Percentiles rank a stretch among this genome's conserved stretches.
Conservation (phyloP, 352 stramenopile species). For the Phytophthora aleatoria region DNA sequence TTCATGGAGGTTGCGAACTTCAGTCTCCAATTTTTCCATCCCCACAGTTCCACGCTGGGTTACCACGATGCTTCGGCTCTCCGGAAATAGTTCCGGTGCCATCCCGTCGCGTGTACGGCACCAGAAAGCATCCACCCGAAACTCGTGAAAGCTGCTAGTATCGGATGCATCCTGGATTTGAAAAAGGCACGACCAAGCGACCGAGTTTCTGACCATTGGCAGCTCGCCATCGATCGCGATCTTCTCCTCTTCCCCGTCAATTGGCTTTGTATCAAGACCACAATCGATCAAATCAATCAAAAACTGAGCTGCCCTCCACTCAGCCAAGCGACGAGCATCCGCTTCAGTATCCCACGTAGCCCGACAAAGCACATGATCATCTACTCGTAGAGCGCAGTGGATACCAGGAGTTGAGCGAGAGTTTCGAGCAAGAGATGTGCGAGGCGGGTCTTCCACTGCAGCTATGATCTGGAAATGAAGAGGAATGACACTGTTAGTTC, state of each 20-base stretch:
- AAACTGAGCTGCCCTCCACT: conserved; percentile 61
- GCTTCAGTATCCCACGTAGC: conserved; percentile 55
- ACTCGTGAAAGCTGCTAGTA: conserved; percentile 42
- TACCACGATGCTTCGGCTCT: conserved; percentile 32
- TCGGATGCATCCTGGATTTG: conserved; percentile 61
- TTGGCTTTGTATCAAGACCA: conserved; percentile 54
- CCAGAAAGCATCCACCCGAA: conserved; percentile 64
- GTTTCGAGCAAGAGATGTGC: conserved; percentile 18
- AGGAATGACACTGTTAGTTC: conserved; percentile 4
- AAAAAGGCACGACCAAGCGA: conserved; percentile 62
- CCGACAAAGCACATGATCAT: conserved; percentile 50
- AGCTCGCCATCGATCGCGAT: conserved; percentile 38
- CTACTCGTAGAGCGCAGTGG: conserved; percentile 48
- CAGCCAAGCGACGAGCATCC: conserved; percentile 54
- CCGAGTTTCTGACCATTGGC: not conserved
- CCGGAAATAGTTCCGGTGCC: conserved; percentile 29
- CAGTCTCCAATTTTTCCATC: conserved; percentile 53
- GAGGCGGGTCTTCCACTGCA: conserved; percentile 37
- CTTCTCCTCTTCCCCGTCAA: conserved; percentile 41
- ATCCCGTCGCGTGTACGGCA: conserved; percentile 40
- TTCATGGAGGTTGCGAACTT: conserved; percentile 43
- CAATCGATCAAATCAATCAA: conserved; percentile 74
- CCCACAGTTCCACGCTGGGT: conserved; percentile 46
- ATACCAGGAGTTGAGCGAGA: conserved; percentile 25
- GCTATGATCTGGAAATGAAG: conserved; percentile 43